Conservation (phyloP, 2,329 filamentous ascomycete genomes). For the Rugonectria rugulosa region DNA sequence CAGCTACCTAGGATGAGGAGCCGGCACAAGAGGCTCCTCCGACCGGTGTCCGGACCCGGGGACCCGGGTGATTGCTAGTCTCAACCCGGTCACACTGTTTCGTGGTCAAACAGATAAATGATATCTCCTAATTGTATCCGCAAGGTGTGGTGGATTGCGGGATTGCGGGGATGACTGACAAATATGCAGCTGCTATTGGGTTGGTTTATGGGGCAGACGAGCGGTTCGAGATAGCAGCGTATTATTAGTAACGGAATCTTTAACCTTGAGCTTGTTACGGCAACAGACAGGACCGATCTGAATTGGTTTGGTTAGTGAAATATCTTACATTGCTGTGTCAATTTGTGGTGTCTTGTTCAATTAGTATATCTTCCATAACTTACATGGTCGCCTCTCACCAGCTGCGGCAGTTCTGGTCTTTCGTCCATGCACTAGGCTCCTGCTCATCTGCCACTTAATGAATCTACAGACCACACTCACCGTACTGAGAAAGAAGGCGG, state of each 20-base stretch:
- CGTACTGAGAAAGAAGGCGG: slow-evolving; percentile 26
- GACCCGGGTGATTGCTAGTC: slow-evolving; percentile 12
- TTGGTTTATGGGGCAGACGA: slow-evolving; percentile 6
- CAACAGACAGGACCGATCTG: too few species aligned
- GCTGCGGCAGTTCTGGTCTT: slow-evolving; percentile 29
- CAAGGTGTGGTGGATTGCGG: slow-evolving; percentile 19
- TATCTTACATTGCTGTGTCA: slow-evolving; percentile 2
- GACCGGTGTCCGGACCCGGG: slow-evolving; percentile 12
- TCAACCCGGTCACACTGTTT: slow-evolving; percentile 22
- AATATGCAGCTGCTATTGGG: slow-evolving; percentile 22
- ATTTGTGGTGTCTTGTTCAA: slow-evolving; percentile 8
- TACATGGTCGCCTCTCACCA: slow-evolving; percentile 16
- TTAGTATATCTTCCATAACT: slow-evolving; percentile 28
- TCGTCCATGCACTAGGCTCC: slow-evolving; percentile 35
- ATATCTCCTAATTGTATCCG: too few species aligned
- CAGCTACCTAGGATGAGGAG: too few species aligned
- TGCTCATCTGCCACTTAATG: slow-evolving; percentile 34
- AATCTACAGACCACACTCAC: slow-evolving; percentile 33
- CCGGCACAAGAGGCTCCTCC: background rate
- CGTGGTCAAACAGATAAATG: slow-evolving; percentile 7
- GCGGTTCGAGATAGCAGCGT: background rate
- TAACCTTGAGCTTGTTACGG: too few species aligned
- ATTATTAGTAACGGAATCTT: too few species aligned
- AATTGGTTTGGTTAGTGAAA: too few species aligned
- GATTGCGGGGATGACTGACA: slow-evolving; percentile 26